Conservation (phyloP, 495 filamentous ascomycete species). For the Mycothermus thermophilus region DNA sequence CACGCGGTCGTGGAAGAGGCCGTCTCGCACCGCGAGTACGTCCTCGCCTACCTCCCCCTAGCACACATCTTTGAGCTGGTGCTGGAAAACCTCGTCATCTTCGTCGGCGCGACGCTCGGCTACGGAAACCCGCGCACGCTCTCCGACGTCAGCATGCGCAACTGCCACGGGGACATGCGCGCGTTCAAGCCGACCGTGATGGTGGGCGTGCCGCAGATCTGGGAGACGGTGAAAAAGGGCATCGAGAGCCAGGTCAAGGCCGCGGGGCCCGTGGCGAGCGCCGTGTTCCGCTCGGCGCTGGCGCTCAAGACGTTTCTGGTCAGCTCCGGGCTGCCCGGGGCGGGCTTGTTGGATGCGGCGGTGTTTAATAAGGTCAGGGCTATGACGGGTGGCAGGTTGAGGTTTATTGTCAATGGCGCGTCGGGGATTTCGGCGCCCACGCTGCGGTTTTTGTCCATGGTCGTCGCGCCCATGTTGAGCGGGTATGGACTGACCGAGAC, state of each 20-base stretch:
- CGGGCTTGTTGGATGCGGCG: constrained; percentile 61
- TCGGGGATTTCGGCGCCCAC: constrained; percentile 66
- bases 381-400: constrained; percentile 58
- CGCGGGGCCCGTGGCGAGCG: constrained; percentile 14
- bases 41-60: constrained; percentile 74
- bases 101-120: constrained; percentile 61
- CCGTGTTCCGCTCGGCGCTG: constrained; percentile 33
- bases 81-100: constrained; percentile 62
- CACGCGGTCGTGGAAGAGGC: constrained; percentile 28
- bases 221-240: constrained; percentile 68
- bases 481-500: constrained; percentile 89
- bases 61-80: constrained; percentile 83
- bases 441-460: constrained; percentile 64
- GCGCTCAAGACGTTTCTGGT: constrained; percentile 44
- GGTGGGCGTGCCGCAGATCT: constrained; percentile 72
- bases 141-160: constrained; percentile 44
- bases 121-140: constrained; percentile 76
- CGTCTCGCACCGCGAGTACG: constrained; percentile 42
- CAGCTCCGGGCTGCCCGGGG: constrained; percentile 47
- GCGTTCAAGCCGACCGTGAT: constrained; percentile 66
- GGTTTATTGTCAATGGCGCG: constrained; percentile 67
- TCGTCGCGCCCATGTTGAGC: constrained; percentile 59
- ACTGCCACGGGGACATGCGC: constrained; percentile 55
- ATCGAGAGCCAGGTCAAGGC: constrained; percentile 50
- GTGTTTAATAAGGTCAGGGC: constrained; percentile 62